Evolutionary conservation across 192 early-diverging fungal genomes (phyloP).

Genomic region (Coemansia sp.): DNA sequence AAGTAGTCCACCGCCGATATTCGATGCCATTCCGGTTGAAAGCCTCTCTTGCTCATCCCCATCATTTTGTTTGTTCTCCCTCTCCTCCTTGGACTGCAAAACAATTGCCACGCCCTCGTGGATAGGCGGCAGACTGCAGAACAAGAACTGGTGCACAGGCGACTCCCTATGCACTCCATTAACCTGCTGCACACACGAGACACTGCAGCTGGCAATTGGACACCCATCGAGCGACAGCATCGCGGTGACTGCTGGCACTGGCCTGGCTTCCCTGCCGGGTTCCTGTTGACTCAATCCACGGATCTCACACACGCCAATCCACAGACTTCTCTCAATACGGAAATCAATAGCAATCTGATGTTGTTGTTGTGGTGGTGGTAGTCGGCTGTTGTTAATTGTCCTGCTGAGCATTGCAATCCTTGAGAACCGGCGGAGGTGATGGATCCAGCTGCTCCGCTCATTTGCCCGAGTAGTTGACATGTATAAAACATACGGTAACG

Average conservation of each 20-base stretch:
- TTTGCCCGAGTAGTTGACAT: slow-evolving; percentile 27
- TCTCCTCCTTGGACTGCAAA: neutral
- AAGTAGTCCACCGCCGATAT: slow-evolving; percentile 15
- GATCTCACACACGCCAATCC: slow-evolving; percentile 40
- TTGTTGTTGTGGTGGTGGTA: neutral
- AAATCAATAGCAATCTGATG: slow-evolving; percentile 13
- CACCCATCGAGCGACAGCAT: slow-evolving; percentile 35
- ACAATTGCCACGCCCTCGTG: slow-evolving; percentile 22
- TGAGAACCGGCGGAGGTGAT: slow-evolving; percentile 27
- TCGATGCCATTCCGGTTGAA: too few relatives aligned
- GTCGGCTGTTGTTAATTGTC: neutral
- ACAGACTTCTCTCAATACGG: slow-evolving; percentile 43
- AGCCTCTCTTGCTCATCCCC: too few relatives aligned
- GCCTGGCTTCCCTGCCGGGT: neutral
- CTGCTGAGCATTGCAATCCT: slow-evolving; percentile 18
- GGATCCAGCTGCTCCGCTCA: slow-evolving; percentile 49
- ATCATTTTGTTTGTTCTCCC: neutral
- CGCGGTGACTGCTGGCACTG: neutral
- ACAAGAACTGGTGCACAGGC: slow-evolving; percentile 22
- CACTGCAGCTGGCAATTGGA: slow-evolving; percentile 28
- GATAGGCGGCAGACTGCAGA: slow-evolving; percentile 38
- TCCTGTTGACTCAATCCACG: slow-evolving; percentile 17
- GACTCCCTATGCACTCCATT: slow-evolving; percentile 1
- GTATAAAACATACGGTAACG: slow-evolving; percentile 13
- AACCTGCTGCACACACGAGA: neutral